These are phyloP conservation scores for Ophiocytium majus DNA, from an alignment of 352 stramenopile species.

Conservation along the genomic window DNA sequence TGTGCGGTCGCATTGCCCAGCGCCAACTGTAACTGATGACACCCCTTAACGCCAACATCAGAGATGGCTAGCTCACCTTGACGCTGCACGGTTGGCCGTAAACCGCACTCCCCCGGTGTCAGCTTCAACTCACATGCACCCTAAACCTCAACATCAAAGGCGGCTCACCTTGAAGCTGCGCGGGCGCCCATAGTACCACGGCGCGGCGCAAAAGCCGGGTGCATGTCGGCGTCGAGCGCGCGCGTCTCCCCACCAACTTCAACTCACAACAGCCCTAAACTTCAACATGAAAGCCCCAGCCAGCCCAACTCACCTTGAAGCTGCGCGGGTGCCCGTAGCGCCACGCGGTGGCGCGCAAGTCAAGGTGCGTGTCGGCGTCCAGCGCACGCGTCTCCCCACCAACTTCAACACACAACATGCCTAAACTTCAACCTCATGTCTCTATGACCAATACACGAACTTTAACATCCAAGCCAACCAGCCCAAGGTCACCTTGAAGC, in stretches of 20 bases:
- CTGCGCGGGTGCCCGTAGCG: conserved; percentile 15
- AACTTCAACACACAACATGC: conserved; percentile 11
- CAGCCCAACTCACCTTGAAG: conserved; percentile 1
- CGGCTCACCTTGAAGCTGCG: neutral
- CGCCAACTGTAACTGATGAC: too few relatives aligned
- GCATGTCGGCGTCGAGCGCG: neutral
- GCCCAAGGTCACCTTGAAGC: conserved; percentile 21
- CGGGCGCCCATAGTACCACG: neutral
- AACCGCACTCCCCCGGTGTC: too few relatives aligned
- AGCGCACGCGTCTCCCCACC: neutral
- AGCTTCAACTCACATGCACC: too few relatives aligned
- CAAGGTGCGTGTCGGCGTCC: conserved; percentile 1
- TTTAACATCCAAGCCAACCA: too few relatives aligned
- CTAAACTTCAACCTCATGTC: too few relatives aligned
- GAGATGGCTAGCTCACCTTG: too few relatives aligned
- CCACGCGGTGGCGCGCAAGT: neutral
- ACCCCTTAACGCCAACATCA: too few relatives aligned
- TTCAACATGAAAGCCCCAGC: neutral
- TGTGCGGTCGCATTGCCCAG: too few relatives aligned
- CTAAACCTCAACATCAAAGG: too few relatives aligned
- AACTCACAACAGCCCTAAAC: neutral
- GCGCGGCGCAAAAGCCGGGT: neutral
- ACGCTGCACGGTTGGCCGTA: too few relatives aligned
- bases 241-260: neutral
- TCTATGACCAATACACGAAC: too few relatives aligned